These are phyloP conservation scores for Wickerhamomyces silvicola DNA, from an alignment of 805 yeast genomes.

Conservation along the genomic window DNA sequence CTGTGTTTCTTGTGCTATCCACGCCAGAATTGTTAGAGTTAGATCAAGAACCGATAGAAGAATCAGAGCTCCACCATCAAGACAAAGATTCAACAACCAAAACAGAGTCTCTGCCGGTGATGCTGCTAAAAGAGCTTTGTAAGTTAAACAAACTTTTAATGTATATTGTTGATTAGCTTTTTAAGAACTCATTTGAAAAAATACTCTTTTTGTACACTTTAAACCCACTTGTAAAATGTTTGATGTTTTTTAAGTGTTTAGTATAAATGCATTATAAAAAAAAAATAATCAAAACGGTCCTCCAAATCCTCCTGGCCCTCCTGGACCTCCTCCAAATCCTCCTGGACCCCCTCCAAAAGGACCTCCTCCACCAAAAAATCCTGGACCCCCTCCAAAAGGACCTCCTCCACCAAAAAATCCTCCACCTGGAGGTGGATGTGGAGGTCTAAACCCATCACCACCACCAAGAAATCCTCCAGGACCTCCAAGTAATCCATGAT, in stretches of 20 bases:
- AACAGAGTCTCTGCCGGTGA: slow-evolving; percentile 95
- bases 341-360: slow-evolving; percentile 1
- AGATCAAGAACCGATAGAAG: slow-evolving; percentile 99
- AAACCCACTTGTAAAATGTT: no score
- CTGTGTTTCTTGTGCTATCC: slow-evolving; percentile 99
- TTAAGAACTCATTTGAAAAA: no score
- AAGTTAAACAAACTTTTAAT: slow-evolving; percentile 19
- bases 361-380: not conserved
- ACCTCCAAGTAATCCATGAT: not conserved
- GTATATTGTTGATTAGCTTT: not conserved
- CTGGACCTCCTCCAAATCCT: slow-evolving; percentile 9
- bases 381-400: slow-evolving; percentile 3
- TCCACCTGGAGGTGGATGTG: no score
- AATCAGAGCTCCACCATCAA: slow-evolving; percentile 97
- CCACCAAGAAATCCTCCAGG: slow-evolving; percentile 5
- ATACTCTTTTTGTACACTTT: no score
- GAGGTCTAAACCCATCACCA: no score
- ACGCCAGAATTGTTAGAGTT: slow-evolving; percentile 99
- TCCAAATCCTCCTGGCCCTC: slow-evolving; percentile 6
- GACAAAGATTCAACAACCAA: slow-evolving; percentile 97
- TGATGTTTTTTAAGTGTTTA: no score
- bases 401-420: no score
- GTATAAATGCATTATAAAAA: no score
- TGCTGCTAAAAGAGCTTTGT: slow-evolving; percentile 91
- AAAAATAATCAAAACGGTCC: no score